Base-by-base conservation (phyloP, 1,284 basidiomycete genomes). In the Anthracocystis setariae region DNA sequence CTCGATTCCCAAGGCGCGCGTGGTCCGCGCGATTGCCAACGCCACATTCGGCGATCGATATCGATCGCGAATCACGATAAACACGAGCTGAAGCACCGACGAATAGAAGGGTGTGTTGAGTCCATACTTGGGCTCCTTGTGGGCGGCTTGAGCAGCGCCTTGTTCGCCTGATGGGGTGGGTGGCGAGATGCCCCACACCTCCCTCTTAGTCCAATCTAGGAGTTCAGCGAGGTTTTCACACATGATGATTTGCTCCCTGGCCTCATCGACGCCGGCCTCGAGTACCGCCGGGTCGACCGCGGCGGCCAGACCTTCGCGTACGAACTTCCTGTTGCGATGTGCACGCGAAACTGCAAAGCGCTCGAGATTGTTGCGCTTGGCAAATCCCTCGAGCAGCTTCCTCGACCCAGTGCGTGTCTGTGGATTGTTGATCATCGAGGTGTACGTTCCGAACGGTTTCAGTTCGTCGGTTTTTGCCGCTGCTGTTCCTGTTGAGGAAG, bases 71-170 rank as follows among this genome's bases (percentile, higher is more conserved):
- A 80, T 52, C n/a, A 73, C 61, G 21, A 74, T 29, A 37, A 81
- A 65, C 2, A 81, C 59, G n/a, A 74, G 65, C 8, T 78, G 78
- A 8, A 81, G 52, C 1, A 77, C 79, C 0, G 77, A 71, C 3
- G 78, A 57, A 37, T 76, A 81, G 54, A 66, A 80, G 0, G 78
- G 59, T 20, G 79, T 79, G 5, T 60, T 45, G 18, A 68, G 54
- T 15, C 78, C 77, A 49, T 63, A 78, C 23, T 47, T 59, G 2
- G 73, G 59, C 9, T 18, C 12, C 29, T 29, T 5, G 29, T n/a
- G n/a, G n/a, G n/a, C n/a, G n/a, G n/a, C n/a, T n/a, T n/a, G n/a
- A n/a, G 20, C 9, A 12, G 3, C 23, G 25, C 23, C 35, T 1
- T 9, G 24, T 15, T 39, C 46, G 9, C 3, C 42, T 35, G 32